Evolutionary conservation across 2,329 filamentous ascomycete genomes (phyloP).

Genomic region (Alternaria burnsii): DNA sequence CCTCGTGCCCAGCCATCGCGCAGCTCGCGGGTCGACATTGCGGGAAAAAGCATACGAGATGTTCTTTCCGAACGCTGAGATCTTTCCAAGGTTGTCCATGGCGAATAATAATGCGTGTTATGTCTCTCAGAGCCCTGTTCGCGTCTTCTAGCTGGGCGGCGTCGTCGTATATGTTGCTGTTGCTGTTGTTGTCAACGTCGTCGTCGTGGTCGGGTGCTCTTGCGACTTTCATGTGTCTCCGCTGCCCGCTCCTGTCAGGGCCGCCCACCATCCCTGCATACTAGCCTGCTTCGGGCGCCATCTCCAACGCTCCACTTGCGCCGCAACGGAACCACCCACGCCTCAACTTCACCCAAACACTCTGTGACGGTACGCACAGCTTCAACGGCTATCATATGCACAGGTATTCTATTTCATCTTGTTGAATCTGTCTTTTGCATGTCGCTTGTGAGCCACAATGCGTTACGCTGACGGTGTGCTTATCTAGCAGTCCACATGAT

Average conservation of each 20-base stretch:
- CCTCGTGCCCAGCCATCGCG: background rate
- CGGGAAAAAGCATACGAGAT: conserved; percentile 63
- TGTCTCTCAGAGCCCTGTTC: conserved; percentile 8
- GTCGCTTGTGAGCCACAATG: background rate
- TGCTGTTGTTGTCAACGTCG: background rate
- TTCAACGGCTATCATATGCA: background rate
- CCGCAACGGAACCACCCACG: background rate
- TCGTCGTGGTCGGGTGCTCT: conserved; percentile 24
- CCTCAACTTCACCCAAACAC: background rate
- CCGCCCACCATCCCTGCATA: conserved; percentile 27
- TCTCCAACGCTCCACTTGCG: background rate
- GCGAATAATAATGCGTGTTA: conserved; percentile 19
- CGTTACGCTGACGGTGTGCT: background rate
- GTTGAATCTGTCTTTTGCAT: background rate
- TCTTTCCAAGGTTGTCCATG: conserved; percentile 80
- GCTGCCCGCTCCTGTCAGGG: conserved; percentile 15
- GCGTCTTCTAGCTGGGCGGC: conserved; percentile 11
- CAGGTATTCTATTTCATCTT: background rate
- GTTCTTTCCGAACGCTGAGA: conserved; percentile 75
- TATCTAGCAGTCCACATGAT: background rate
- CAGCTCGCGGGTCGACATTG: background rate
- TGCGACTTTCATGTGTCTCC: conserved; percentile 39
- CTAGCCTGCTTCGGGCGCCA: conserved; percentile 16
- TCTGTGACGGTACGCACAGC: background rate
- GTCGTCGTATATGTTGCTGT: conserved; percentile 22